A percentile compares a stretch with the other conserved stretches of the same genome.
phyloP scores from a whole-genome alignment of 2,329 filamentous ascomycete species.

The Fusarium palustre region DNA sequence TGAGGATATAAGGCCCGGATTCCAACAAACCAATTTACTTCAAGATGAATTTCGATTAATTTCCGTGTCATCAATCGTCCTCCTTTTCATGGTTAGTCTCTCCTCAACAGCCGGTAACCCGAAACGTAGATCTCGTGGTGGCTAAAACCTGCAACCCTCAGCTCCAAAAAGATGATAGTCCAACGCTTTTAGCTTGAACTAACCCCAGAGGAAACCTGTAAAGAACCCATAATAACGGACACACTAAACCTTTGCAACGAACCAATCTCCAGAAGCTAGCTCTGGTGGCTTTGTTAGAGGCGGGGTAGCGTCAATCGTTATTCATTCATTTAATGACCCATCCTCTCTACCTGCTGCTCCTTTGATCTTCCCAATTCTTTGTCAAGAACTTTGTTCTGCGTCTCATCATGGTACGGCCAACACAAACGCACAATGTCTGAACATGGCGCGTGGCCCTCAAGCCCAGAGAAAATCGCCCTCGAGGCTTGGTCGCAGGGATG shows the following conservation, averaged over 20 bases:
- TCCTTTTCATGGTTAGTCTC: background rate
- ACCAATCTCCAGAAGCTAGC: background rate
- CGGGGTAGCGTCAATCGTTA: background rate
- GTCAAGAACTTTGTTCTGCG: background rate
- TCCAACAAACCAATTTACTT: background rate
- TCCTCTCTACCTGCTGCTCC: background rate
- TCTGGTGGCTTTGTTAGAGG: background rate
- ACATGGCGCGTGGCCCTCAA: slow-evolving; percentile 26
- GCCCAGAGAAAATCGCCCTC: slow-evolving; percentile 45
- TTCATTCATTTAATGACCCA: background rate
- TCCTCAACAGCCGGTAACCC: background rate
- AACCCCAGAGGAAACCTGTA: background rate
- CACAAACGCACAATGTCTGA: background rate
- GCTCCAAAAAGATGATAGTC: background rate
- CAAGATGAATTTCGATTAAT: background rate
- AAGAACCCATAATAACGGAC: background rate
- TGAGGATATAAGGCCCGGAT: accelerated
- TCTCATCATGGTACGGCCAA: background rate
- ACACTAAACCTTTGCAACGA: background rate
- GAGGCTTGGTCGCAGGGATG: slow-evolving; percentile 62
- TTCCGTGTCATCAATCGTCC: background rate
- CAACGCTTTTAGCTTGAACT: background rate
- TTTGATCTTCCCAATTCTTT: too few species aligned
- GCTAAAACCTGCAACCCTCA: background rate
- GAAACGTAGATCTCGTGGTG: background rate